phyloP scores from a whole-genome alignment of 169 alveolate genomes.

The Cryptosporidium sp. region DNA sequence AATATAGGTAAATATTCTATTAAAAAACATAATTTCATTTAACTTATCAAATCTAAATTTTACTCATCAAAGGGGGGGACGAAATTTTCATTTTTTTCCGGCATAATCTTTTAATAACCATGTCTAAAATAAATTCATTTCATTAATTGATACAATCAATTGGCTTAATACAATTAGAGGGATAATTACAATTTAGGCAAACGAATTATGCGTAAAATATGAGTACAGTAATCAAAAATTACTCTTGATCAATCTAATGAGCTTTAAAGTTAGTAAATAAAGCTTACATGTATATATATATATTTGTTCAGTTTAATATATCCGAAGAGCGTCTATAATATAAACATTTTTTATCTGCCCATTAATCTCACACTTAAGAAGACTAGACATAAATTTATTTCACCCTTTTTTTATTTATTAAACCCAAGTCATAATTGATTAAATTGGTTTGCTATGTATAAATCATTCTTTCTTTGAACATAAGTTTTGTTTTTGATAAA shows the following conservation, averaged over 20 bases:
- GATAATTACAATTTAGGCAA: too few species aligned
- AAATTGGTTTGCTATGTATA: neutral
- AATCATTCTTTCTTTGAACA: neutral
- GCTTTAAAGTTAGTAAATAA: neutral
- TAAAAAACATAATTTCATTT: neutral
- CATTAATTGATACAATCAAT: neutral
- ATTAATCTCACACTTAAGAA: neutral
- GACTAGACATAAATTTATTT: constrained; percentile 1
- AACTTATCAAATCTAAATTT: constrained; percentile 2
- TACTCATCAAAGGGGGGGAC: neutral
- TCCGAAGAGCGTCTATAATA: neutral
- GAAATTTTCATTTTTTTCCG: neutral
- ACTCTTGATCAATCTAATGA: neutral
- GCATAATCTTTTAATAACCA: neutral
- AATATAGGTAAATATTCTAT: neutral
- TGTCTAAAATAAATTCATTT: neutral
- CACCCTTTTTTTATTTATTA: neutral
- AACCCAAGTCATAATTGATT: neutral
- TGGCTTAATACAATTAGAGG: too few species aligned
- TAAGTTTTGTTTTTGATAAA: neutral
- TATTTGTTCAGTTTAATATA: neutral
- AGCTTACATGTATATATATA: neutral
- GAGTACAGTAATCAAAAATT: neutral
- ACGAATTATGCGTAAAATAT: too few species aligned
- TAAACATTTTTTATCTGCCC: neutral